These are phyloP conservation scores for Syzygium syzygioides DNA, from an alignment of 441 rosid species.

Conservation along the genomic window DNA sequence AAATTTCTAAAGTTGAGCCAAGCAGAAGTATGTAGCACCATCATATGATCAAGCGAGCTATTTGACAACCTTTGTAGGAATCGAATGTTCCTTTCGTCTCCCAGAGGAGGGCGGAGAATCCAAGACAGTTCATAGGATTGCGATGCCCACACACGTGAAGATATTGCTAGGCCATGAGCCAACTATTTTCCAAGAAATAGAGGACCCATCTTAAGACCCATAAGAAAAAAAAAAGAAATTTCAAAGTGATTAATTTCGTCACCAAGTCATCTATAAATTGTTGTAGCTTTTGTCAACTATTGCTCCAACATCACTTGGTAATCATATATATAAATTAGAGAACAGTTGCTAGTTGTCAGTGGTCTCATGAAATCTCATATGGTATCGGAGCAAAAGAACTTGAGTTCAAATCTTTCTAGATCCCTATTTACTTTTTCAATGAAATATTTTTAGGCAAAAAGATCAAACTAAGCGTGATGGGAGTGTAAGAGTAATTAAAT, in stretches of 20 bases:
- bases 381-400: no score
- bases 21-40: neutral
- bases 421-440: no score
- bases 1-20: neutral
- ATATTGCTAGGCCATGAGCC: neutral
- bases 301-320: neutral
- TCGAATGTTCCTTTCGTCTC: neutral
- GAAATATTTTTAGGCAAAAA: no score
- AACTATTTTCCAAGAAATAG: neutral
- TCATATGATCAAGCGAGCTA: neutral
- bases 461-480: no score
- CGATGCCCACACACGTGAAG: neutral
- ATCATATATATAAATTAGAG: neutral
- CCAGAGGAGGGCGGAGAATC: neutral
- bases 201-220: neutral
- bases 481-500: no score
- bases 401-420: no score
- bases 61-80: neutral
- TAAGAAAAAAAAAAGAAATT: neutral
- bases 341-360: no score
- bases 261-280: neutral
- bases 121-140: neutral
- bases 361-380: no score
- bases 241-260: neutral
- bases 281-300: neutral